Evolutionary conservation across 192 early-diverging fungal genomes (phyloP).

Genomic region (Podila clonocystis): DNA sequence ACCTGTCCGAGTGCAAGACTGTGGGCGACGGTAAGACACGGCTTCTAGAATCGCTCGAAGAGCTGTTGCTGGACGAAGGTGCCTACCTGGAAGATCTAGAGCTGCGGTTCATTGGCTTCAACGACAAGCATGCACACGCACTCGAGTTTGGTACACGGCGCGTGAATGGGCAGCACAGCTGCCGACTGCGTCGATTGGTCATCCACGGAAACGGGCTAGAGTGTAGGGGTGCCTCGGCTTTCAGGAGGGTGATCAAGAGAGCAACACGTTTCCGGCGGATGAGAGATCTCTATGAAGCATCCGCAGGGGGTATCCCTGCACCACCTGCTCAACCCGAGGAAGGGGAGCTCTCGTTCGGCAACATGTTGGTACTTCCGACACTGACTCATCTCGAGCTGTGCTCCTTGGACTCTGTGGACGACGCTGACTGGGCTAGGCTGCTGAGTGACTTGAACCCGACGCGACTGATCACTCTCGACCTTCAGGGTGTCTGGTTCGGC

Average conservation of each 20-base stretch:
- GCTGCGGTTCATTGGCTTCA: slow-evolving; percentile 37
- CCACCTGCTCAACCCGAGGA: neutral
- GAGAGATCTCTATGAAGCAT: neutral
- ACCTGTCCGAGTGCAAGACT: slow-evolving; percentile 26
- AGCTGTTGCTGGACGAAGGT: slow-evolving; percentile 28
- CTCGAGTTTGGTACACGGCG: slow-evolving; percentile 39
- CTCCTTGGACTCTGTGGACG: slow-evolving; percentile 32
- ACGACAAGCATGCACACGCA: slow-evolving; percentile 44
- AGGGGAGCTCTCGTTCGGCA: slow-evolving; percentile 16
- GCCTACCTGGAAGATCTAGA: slow-evolving; percentile 29
- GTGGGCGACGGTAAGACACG: slow-evolving; percentile 9
- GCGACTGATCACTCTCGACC: slow-evolving; percentile 22
- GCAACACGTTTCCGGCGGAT: slow-evolving; percentile 8
- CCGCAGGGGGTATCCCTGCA: neutral
- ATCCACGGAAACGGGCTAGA: slow-evolving; percentile 45
- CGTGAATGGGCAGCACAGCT: neutral
- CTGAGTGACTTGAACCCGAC: slow-evolving; percentile 19
- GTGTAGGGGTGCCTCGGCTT: slow-evolving; percentile 17
- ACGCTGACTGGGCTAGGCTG: slow-evolving; percentile 30
- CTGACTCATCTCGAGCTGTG: slow-evolving; percentile 35
- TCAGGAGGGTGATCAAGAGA: slow-evolving; percentile 18
- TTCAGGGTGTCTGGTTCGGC: slow-evolving; percentile 32
- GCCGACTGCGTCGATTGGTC: slow-evolving; percentile 35
- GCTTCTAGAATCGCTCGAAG: slow-evolving; percentile 33
- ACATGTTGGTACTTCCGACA: slow-evolving; percentile 23